Base-by-base conservation (phyloP, 495 filamentous ascomycete species). In the Penicillium cataractarum region DNA sequence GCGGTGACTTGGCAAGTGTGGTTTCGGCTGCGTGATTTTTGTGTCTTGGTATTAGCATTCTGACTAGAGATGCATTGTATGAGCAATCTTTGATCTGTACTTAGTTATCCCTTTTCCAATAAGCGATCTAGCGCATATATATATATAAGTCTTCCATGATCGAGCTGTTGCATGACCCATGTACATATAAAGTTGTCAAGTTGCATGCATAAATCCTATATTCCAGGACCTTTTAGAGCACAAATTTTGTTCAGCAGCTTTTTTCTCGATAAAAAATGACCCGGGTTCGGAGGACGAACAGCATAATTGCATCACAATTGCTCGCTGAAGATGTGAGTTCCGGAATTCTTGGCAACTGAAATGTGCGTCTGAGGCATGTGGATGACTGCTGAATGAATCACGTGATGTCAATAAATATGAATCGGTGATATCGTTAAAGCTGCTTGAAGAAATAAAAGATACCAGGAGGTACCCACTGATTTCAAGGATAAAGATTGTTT, bases 1-100 rank as follows among this genome's bases (percentile, higher is more conserved):
- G 39, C 19, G 50, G 26, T 48, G 26, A 31, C n/a, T 51, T 21
- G 2, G 44, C 32, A 32, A n/a, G 35, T 40, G 31, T 51, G 40
- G 22, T 57, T 57, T 61, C 53, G 44, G 46, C 42, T 65, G 13
- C n/a, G 24, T 40, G 39, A 29, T 61, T 12, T 64, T 57, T 27
- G 29, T 17, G 40, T 19, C 37, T 52, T 50, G 51, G 46, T 27
- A 61, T 64, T 61, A 50, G 55, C 49, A 58, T 61, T 29, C 58
- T 31, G 58, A 24, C 48, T 62, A 50, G 50, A 62, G 58, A 57
- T 62, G 58, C 64, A 60, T 63, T 40, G 48, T 50, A 46, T 57
- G 44, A 59, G 58, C 42, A 55, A 62, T 56, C 27, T 19, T 52
- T 55, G 10, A 8, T 35, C 58, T 55, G 19, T 59, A 26, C 40